Evolutionary conservation across 345 rosid species (phyloP).

Genomic region (Aurinia saxatilis): DNA sequence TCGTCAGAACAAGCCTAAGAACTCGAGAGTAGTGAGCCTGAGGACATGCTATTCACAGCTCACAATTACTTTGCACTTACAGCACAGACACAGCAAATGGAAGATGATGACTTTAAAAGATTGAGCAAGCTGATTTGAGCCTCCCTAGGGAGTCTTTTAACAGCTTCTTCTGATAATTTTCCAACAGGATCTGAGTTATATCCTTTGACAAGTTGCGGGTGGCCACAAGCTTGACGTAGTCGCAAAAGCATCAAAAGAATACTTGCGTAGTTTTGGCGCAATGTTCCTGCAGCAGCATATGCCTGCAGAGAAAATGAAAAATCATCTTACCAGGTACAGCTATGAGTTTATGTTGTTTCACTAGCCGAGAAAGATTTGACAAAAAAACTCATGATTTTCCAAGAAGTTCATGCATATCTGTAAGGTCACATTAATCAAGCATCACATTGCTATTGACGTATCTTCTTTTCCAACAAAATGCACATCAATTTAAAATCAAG

Average conservation of each 20-base stretch:
- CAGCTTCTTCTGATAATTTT: conserved; percentile 63
- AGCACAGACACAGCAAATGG: conserved; percentile 61
- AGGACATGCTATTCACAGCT: not conserved
- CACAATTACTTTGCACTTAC: conserved; percentile 41
- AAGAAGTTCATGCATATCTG: not conserved
- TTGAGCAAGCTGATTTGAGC: conserved; percentile 43
- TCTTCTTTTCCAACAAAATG: conserved; percentile 4
- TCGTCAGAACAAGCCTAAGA: not conserved
- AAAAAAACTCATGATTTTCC: conserved; percentile 1
- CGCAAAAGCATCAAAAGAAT: conserved; percentile 97
- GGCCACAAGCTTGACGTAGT: conserved; percentile 97
- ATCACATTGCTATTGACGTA: not conserved
- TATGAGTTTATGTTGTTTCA: conserved; percentile 2
- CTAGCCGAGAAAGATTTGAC: not conserved
- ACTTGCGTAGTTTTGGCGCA: conserved; percentile 90
- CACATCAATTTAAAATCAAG: conserved; percentile 1
- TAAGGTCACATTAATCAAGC: not conserved
- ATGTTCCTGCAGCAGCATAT: conserved; percentile 89
- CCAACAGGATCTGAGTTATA: conserved; percentile 51
- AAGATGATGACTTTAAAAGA: conserved; percentile 42
- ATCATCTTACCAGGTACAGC: conserved; percentile 3
- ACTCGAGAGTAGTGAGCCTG: conserved; percentile 7
- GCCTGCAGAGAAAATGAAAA: conserved; percentile 45
- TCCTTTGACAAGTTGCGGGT: conserved; percentile 75
- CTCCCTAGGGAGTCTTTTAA: conserved; percentile 53